Base-by-base conservation (phyloP, 805 yeast genomes). In the Tetrapisispora fleetii region DNA sequence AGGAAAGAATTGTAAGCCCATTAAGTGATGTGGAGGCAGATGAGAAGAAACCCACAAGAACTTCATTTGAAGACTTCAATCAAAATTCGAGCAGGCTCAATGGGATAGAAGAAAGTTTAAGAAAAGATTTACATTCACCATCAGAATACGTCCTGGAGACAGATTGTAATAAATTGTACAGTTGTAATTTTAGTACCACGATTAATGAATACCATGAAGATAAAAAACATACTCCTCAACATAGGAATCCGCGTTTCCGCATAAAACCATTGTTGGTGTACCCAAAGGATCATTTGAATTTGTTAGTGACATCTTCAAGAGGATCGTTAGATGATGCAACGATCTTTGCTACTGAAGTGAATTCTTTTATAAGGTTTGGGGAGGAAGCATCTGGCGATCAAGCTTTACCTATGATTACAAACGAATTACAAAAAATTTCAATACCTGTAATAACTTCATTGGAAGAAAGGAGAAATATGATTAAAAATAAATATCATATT, bases 341-440 rank as follows among this genome's bases (percentile, higher is more conserved):
- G 28, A 58, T 63, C 11, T 63, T 56, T 50, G 67, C 66, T n/a
- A 63, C 67, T 13, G 67, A 63, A 48, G 57, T 63, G 1, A 63
- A 63, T 19, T 38, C 53, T 27, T 48, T 47, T 27, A 45, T 52
- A 13, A 24, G n/a, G 18, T 32, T 22, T 35, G 47, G 49, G 19
- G 53, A 42, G 7, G 52, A 33, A 24, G 51, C 53, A 47, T 13
- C 16, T 2, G 28, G 10, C 2, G 28, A 41, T 14, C 44, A 30
- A 32, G 4, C 19, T 6, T 48, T 63, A 40, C 65, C 65, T 2
- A 43, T 47, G 7, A 57, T 63, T 7, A 51, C 56, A 9, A 56
- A 50, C 42, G 50, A 52, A 8, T 54, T 55, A 56, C 65, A 63
- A 49, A 55, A 57, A 33, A 52, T 63, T n/a, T 60, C 65, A 2